Evolutionary conservation across 768 basidiomycete genomes (phyloP).

Genomic region (Leccinum aurantiacum): DNA sequence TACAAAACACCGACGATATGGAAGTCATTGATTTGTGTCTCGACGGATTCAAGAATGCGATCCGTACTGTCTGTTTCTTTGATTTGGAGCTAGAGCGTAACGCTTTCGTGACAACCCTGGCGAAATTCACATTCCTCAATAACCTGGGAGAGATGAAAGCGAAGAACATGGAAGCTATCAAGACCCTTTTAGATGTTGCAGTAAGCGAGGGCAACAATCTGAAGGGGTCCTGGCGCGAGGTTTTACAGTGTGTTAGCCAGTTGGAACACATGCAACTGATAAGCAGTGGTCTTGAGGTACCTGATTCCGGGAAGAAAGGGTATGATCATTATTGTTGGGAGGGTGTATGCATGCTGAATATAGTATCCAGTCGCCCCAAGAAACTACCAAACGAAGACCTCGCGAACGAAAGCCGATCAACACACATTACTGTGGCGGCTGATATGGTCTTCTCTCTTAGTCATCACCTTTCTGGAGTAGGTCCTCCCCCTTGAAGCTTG

Average conservation of each 20-base stretch:
- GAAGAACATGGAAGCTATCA: conserved; percentile 99
- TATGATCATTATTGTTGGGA: conserved; percentile 37
- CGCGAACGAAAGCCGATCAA: conserved; percentile 94
- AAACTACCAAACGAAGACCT: conserved; percentile 88
- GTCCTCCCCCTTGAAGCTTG: conserved; percentile 30
- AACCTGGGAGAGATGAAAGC: conserved; percentile 98
- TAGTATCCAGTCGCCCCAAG: conserved; percentile 38
- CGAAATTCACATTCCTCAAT: conserved; percentile 96
- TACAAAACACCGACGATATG: conserved; percentile 93
- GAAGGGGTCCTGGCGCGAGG: conserved; percentile 95
- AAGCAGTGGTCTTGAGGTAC: conserved; percentile 82
- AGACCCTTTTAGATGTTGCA: conserved; percentile 89
- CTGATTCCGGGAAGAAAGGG: conserved; percentile 80
- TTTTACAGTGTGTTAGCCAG: conserved; percentile 95
- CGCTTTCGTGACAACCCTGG: conserved; percentile 94
- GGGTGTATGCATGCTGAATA: conserved; percentile 8
- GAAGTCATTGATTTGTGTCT: conserved; percentile 90
- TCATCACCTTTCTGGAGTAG: conserved; percentile 90
- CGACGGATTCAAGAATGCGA: conserved; percentile 96
- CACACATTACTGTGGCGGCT: conserved; percentile 96
- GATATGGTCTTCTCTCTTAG: conserved; percentile 99
- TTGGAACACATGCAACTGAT: conserved; percentile 98
- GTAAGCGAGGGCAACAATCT: conserved; percentile 96
- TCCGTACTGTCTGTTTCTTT: conserved; percentile 94
- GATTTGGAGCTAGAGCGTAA: conserved; percentile 98